Percentiles rank a stretch among this genome's conserved stretches.
Evolutionary conservation across 495 filamentous ascomycete species (phyloP).

Genomic region (Neurospora sp.): DNA sequence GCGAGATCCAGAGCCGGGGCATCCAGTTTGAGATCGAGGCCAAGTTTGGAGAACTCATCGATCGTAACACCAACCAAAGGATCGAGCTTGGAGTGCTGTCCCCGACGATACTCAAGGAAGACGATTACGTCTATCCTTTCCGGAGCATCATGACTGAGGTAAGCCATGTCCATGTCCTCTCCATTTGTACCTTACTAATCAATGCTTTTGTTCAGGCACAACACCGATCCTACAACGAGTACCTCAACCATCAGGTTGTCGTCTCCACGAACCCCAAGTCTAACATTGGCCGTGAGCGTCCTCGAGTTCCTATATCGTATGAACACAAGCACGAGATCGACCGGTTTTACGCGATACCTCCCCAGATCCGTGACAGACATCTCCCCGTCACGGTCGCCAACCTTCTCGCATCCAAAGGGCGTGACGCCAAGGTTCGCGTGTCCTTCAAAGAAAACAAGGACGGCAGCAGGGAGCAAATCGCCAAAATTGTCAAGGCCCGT

Average conservation of each 20-base stretch:
- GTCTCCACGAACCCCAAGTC: slow-evolving; percentile 22
- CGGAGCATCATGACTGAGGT: slow-evolving; percentile 80
- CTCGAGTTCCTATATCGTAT: slow-evolving; percentile 64
- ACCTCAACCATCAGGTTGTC: slow-evolving; percentile 60
- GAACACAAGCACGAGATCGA: slow-evolving; percentile 72
- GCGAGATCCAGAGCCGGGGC: slow-evolving; percentile 42
- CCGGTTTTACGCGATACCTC: slow-evolving; percentile 67
- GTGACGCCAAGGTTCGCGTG: slow-evolving; percentile 62
- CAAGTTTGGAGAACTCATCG: slow-evolving; percentile 73
- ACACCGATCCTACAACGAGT: slow-evolving; percentile 68
- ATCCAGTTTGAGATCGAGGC: slow-evolving; percentile 86
- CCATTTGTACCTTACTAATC: slow-evolving; percentile 1
- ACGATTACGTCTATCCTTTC: slow-evolving; percentile 44
- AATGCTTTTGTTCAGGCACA: slow-evolving; percentile 44
- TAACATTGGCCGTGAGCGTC: slow-evolving; percentile 3
- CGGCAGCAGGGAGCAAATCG: slow-evolving; percentile 42
- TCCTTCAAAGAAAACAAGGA: slow-evolving; percentile 52
- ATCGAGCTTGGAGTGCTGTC: slow-evolving; percentile 52
- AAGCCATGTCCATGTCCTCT: slow-evolving; percentile 23
- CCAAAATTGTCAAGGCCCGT: slow-evolving; percentile 80
- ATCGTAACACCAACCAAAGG: slow-evolving; percentile 57
- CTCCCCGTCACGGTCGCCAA: slow-evolving; percentile 38
- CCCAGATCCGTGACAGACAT: slow-evolving; percentile 29
- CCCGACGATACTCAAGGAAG: slow-evolving; percentile 53
- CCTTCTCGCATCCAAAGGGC: slow-evolving; percentile 40